Conservation (phyloP, 2,329 filamentous ascomycete genomes). For the Fusarium illudens region DNA sequence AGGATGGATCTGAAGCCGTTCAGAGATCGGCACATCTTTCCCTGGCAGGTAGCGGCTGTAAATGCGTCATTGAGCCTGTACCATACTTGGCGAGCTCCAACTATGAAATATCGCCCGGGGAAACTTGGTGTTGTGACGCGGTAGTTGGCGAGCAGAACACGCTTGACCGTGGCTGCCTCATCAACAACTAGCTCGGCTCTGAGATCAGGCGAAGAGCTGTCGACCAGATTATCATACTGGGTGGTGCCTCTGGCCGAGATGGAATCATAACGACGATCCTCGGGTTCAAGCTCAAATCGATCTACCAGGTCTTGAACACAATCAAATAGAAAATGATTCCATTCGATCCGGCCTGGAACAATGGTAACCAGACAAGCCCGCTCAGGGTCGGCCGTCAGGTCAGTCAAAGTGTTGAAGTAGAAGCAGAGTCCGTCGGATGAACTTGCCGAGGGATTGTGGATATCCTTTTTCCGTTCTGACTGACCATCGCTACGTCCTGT, state of each 20-base stretch:
- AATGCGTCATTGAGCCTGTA: background rate
- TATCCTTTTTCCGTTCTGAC: background rate
- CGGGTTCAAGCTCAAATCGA: background rate
- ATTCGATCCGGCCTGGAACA: background rate
- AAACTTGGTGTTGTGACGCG: background rate
- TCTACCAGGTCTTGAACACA: background rate
- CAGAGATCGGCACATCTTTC: background rate
- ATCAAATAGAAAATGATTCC: background rate
- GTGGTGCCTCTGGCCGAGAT: background rate
- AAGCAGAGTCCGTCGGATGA: background rate
- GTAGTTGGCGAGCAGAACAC: background rate
- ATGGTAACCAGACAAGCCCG: background rate
- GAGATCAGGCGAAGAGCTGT: background rate
- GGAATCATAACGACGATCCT: background rate
- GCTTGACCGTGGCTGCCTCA: background rate
- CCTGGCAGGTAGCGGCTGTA: background rate
- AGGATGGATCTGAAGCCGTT: background rate
- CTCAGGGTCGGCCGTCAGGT: background rate
- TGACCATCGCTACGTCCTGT: background rate
- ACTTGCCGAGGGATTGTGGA: background rate
- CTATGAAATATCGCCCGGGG: background rate
- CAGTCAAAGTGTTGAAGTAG: background rate
- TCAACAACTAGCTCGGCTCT: background rate
- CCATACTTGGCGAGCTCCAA: background rate
- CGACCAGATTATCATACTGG: background rate